Percentiles rank a stretch among this genome's conserved stretches.
phyloP scores from a whole-genome alignment of 2,329 filamentous ascomycete species.

The Fusarium kyushuense region DNA sequence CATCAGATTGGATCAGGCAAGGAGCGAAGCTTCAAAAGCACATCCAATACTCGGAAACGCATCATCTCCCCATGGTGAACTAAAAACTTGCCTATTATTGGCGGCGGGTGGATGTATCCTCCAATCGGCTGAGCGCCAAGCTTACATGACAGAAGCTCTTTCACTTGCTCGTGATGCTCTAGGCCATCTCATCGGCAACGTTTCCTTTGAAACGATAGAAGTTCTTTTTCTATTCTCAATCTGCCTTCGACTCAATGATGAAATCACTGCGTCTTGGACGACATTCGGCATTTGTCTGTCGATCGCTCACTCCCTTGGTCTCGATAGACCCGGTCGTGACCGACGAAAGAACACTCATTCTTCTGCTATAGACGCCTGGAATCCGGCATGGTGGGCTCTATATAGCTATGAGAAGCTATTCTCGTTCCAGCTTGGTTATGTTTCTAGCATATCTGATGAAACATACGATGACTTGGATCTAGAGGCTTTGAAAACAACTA shows the following conservation, averaged over 20 bases:
- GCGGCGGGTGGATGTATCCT: slow-evolving; percentile 4
- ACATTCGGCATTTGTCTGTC: neutral
- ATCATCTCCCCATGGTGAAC: rapidly evolving
- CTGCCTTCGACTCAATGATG: slow-evolving; percentile 12
- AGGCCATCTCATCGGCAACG: neutral
- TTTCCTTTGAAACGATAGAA: slow-evolving; percentile 7
- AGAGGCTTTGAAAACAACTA: rapidly evolving
- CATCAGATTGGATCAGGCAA: neutral
- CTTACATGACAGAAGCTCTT: neutral
- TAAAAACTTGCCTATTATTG: neutral
- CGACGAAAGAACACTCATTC: neutral
- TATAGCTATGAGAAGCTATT: slow-evolving; percentile 18
- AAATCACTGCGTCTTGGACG: slow-evolving; percentile 15
- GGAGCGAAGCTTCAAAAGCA: neutral
- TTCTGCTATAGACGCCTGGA: neutral
- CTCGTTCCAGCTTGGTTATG: slow-evolving; percentile 3
- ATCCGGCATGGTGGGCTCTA: slow-evolving; percentile 3
- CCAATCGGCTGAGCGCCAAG: neutral
- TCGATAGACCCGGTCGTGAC: rapidly evolving
- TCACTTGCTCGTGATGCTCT: neutral
- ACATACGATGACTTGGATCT: neutral
- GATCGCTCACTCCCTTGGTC: neutral
- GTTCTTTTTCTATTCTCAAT: neutral
- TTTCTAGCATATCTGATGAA: neutral
- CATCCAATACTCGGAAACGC: neutral